Base-by-base conservation (phyloP, 2,329 filamentous ascomycete species). In the Lachnellula cervina region DNA sequence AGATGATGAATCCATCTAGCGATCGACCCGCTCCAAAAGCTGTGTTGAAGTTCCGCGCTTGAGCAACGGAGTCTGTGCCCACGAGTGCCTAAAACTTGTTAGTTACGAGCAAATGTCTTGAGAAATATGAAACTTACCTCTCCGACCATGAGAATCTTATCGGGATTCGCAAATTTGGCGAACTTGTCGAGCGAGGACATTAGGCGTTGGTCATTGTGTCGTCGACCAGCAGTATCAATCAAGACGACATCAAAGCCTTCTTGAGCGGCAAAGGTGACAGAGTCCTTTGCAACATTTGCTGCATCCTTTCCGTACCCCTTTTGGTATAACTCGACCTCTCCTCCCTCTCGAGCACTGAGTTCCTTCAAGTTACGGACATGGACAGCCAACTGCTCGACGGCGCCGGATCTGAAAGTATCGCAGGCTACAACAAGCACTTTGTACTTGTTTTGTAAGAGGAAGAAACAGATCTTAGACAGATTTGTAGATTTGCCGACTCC, bases 101-200 rank as follows among this genome's bases (percentile, higher is more conserved):
- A 62, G 59, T 40, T 11, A 47, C 2, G n/a, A 37, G 45, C 28
- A 21, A 37, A n/a, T 1, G 37, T 19, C 19, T 21, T 3, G 42
- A 45, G 49, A 13, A n/a, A 14, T 14, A 42, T 21, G 32, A 32
- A 17, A 49, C 61, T 50, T 62, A 66, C 64, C 52, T 68, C 72
- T 88, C 88, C 60, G 84, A 99, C 94, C 92, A 99, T 97, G 70
- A 99, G 84, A 62, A 99, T 97, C 79, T 99, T 97, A 74, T 99
- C 93, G 0, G 95, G 95, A 62, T 93, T 84, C 0, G 94, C 94
- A 66, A 97, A 88, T 71, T 96, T 96, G 60, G 90, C 93, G 71
- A 99, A 99, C 70, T 97, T 99, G 73, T 97, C 94, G 37, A 99
- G 80, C 3, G 88, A 93, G 13, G 89, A 94, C 95, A 99, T 99